These are phyloP conservation scores for Barbarea vulgaris DNA, from an alignment of 345 rosid genomes.

Conservation along the genomic window DNA sequence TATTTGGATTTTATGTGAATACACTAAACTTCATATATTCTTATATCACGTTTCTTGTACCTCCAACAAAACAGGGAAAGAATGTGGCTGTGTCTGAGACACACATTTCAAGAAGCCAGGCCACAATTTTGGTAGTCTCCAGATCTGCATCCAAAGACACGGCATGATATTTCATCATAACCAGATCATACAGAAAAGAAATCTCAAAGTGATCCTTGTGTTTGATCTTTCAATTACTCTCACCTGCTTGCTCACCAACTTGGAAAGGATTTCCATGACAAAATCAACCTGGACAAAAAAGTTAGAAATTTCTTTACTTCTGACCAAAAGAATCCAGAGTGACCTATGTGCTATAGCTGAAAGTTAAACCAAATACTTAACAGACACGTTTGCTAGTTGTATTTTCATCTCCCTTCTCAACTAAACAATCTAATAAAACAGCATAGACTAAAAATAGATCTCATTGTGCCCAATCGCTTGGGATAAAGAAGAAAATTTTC, in stretches of 20 bases:
- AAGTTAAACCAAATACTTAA: neutral
- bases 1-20: neutral
- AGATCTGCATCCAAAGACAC: slow-evolving; percentile 53
- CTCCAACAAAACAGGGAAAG: slow-evolving; percentile 81
- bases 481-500: neutral
- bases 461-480: neutral
- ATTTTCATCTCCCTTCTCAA: slow-evolving; percentile 6
- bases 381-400: slow-evolving; percentile 11
- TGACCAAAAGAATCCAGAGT: slow-evolving; percentile 6
- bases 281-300: slow-evolving; percentile 73
- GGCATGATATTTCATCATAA: slow-evolving; percentile 8
- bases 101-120: slow-evolving; percentile 96
- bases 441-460: neutral
- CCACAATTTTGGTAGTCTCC: slow-evolving; percentile 99
- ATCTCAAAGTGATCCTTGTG: slow-evolving; percentile 18
- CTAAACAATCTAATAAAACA: slow-evolving; percentile 6
- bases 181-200: neutral
- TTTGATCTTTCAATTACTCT: slow-evolving; percentile 30
- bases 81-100: slow-evolving; percentile 93
- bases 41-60: slow-evolving; percentile 39
- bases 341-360: neutral
- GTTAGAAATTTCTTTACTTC: neutral
- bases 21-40: neutral
- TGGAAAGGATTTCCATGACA: slow-evolving; percentile 93
- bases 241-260: slow-evolving; percentile 92